Conservation (phyloP, 495 filamentous ascomycete genomes). For the Trypethelium eluteriae region DNA sequence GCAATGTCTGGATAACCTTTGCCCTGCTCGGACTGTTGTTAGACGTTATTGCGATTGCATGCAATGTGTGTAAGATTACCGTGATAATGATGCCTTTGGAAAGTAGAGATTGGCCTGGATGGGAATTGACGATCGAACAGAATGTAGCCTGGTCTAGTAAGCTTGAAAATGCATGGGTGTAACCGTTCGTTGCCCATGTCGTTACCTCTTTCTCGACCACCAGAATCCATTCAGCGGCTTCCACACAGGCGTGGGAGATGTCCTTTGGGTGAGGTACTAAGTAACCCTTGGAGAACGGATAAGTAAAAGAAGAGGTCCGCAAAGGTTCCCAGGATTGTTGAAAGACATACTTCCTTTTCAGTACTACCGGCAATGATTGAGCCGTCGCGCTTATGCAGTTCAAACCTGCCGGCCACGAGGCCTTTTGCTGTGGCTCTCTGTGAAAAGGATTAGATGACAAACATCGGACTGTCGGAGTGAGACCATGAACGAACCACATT, state of each 20-base stretch:
- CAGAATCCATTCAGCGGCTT: constrained; percentile 59
- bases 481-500: constrained; percentile 42
- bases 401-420: constrained; percentile 51
- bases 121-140: constrained; percentile 52
- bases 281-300: constrained; percentile 46
- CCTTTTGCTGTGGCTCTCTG: constrained; percentile 60
- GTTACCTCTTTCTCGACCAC: constrained; percentile 90
- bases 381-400: constrained; percentile 34
- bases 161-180: background rate
- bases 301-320: background rate
- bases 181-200: background rate
- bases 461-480: background rate
- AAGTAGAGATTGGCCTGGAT: constrained; percentile 41
- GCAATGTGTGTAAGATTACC: constrained; percentile 35
- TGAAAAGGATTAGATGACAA: background rate
- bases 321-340: background rate
- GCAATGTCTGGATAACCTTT: constrained; percentile 90
- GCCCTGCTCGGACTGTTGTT: constrained; percentile 43
- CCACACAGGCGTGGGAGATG: constrained; percentile 48
- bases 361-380: constrained; percentile 17
- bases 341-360: background rate
- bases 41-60: background rate
- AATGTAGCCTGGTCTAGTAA: constrained; percentile 61
- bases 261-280: constrained; percentile 56
- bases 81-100: constrained; percentile 59